A percentile compares a stretch with the other conserved stretches of the same genome.
Evolutionary conservation across 1,139 yeast species (phyloP).

Genomic region (Debaryomycetaceae sp.): DNA sequence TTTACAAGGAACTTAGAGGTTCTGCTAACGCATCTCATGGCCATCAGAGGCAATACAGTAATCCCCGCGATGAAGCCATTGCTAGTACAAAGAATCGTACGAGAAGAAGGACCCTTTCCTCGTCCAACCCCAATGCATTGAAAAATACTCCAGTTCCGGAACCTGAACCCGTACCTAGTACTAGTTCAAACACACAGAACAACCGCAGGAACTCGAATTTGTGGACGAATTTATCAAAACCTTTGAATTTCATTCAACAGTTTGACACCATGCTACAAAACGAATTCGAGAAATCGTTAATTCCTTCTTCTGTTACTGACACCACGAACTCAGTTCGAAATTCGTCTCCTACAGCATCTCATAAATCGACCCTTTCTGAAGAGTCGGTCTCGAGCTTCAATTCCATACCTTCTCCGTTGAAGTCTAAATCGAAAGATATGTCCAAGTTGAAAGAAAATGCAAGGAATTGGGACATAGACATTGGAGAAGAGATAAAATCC

Average conservation of each 20-base stretch:
- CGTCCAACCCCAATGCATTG: slow-evolving; percentile 7
- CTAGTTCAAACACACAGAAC: slow-evolving; percentile 1
- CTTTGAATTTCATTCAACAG: slow-evolving; percentile 61
- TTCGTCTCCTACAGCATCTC: slow-evolving; percentile 3
- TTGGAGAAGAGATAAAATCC: not conserved
- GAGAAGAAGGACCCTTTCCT: slow-evolving; percentile 18
- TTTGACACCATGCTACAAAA: slow-evolving; percentile 64
- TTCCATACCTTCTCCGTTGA: slow-evolving; percentile 24
- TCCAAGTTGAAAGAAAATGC: not conserved
- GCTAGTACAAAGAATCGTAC: slow-evolving; percentile 25
- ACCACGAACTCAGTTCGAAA: slow-evolving; percentile 1
- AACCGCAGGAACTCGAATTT: slow-evolving; percentile 20
- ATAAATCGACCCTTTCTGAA: slow-evolving; percentile 20
- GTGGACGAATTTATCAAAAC: slow-evolving; percentile 49
- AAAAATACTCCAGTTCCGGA: not conserved
- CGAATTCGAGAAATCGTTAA: slow-evolving; percentile 57
- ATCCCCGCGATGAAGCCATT: slow-evolving; percentile 35
- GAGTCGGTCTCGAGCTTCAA: slow-evolving; percentile 27
- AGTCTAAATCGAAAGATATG: slow-evolving; percentile 14
- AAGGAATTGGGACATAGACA: not conserved
- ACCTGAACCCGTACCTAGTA: not conserved
- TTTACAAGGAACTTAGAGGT: slow-evolving; percentile 31
- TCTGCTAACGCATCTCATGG: slow-evolving; percentile 2
- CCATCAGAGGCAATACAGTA: slow-evolving; percentile 22
- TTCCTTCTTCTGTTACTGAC: slow-evolving; percentile 5